These are phyloP conservation scores for Thalassiosira exigua DNA, from an alignment of 352 stramenopile genomes.

Conservation along the genomic window DNA sequence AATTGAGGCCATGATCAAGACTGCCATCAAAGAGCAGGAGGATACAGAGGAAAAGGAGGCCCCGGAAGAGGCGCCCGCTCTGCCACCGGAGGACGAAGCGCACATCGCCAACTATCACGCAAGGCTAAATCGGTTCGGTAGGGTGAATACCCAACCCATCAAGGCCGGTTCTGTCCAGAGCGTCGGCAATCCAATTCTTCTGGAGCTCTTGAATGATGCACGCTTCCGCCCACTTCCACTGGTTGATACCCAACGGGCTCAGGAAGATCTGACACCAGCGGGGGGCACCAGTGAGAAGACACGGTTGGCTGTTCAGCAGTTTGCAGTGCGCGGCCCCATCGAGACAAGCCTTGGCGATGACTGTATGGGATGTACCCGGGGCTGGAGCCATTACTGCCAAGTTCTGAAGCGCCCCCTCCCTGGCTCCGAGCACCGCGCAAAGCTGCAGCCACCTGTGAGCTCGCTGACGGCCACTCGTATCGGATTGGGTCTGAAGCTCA, in stretches of 20 bases:
- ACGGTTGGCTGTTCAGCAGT: slow-evolving; percentile 72
- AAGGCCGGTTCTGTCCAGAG: slow-evolving; percentile 15
- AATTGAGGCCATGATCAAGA: slow-evolving; percentile 72
- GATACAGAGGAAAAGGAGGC: slow-evolving; percentile 18
- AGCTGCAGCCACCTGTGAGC: slow-evolving; percentile 73
- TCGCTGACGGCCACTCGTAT: slow-evolving; percentile 76
- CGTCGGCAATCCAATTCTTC: slow-evolving; percentile 63
- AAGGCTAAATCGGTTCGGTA: slow-evolving; percentile 48
- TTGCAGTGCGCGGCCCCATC: slow-evolving; percentile 74
- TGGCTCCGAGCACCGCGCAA: slow-evolving; percentile 67
- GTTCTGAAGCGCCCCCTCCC: slow-evolving; percentile 72
- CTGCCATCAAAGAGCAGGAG: slow-evolving; percentile 26
- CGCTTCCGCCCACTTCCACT: slow-evolving; percentile 78
- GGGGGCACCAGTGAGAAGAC: slow-evolving; percentile 25
- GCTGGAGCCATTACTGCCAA: slow-evolving; percentile 82
- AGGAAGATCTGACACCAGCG: slow-evolving; percentile 49
- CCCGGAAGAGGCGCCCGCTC: slow-evolving; percentile 7
- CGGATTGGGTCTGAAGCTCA: slow-evolving; percentile 68
- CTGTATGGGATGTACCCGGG: slow-evolving; percentile 76
- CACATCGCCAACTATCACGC: slow-evolving; percentile 58
- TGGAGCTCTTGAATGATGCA: slow-evolving; percentile 78
- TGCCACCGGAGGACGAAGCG: slow-evolving; percentile 57
- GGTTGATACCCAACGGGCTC: slow-evolving; percentile 51
- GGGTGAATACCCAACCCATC: slow-evolving; percentile 29
- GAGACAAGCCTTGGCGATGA: slow-evolving; percentile 80